These are phyloP conservation scores for Suillus fuscotomentosus DNA, from an alignment of 768 basidiomycete species.

Conservation along the genomic window DNA sequence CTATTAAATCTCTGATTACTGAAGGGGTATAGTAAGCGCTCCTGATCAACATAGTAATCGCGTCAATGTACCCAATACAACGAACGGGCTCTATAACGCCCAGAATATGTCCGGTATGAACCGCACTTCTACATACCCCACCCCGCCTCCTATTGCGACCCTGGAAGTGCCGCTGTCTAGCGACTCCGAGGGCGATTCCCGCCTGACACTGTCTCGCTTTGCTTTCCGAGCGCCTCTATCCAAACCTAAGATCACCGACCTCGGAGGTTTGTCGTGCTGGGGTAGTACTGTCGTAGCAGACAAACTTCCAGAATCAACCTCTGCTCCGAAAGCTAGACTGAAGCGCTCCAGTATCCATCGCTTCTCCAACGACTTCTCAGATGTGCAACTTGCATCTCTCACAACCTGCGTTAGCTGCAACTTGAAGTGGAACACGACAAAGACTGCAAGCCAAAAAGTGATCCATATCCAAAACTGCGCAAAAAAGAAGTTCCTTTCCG, in stretches of 20 bases:
- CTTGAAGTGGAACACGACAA: constrained; percentile 66
- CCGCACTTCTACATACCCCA: neutral
- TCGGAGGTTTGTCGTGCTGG: neutral
- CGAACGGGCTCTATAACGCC: neutral
- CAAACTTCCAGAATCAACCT: neutral
- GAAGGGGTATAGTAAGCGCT: neutral
- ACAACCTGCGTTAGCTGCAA: constrained; percentile 65
- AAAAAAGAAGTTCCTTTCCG: constrained; percentile 51
- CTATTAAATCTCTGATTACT: neutral
- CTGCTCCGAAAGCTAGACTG: neutral
- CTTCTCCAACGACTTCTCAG: constrained; percentile 39
- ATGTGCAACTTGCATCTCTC: constrained; percentile 46
- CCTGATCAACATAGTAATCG: too few species aligned
- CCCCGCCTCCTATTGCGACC: constrained; percentile 13
- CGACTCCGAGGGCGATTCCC: constrained; percentile 23
- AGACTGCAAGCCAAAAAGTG: constrained; percentile 60
- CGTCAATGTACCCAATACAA: neutral
- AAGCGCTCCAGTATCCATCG: constrained; percentile 1
- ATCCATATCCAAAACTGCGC: constrained; percentile 68
- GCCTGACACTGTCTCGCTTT: constrained; percentile 37
- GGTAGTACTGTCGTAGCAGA: neutral
- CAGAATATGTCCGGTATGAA: neutral
- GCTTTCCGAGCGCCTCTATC: constrained; percentile 28
- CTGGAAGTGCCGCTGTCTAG: constrained; percentile 10
- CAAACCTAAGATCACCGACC: neutral